A percentile compares a stretch with the other conserved stretches of the same genome.
Evolutionary conservation across 2,329 filamentous ascomycete species (phyloP).

Genomic region (Fusarium compactum): DNA sequence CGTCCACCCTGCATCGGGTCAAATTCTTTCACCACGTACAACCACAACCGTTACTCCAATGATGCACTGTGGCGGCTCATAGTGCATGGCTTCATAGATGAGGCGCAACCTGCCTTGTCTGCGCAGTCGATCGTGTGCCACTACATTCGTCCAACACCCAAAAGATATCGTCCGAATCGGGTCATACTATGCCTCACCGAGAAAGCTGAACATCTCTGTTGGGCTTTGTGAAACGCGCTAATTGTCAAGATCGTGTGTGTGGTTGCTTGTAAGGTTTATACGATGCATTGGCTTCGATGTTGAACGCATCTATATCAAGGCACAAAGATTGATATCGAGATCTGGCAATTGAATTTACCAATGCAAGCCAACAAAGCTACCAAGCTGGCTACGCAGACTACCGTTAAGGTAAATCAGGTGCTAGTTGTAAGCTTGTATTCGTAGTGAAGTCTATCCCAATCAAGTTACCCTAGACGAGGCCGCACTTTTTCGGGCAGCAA

Average conservation of each 20-base stretch:
- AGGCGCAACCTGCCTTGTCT: constrained; percentile 6
- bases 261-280: neutral
- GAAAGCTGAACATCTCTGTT: neutral
- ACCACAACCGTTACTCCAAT: constrained; percentile 1
- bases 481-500: neutral
- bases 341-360: neutral
- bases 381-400: neutral
- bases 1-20: constrained; percentile 27
- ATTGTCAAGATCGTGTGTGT: neutral
- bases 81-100: constrained; percentile 15
- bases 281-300: neutral
- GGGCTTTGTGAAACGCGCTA: constrained; percentile 12
- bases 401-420: neutral
- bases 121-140: constrained; percentile 22
- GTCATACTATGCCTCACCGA: neutral
- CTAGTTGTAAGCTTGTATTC: neutral
- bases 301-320: neutral
- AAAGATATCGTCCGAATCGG: constrained; percentile 1
- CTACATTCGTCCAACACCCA: constrained; percentile 19
- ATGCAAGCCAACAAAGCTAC: neutral
- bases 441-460: neutral
- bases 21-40: constrained; percentile 11
- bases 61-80: neutral
- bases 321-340: neutral
- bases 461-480: neutral